Percentiles rank a stretch among this genome's conserved stretches.
These are phyloP conservation scores for Brassica balearica DNA, from an alignment of 441 rosid genomes.

Conservation along the genomic window DNA sequence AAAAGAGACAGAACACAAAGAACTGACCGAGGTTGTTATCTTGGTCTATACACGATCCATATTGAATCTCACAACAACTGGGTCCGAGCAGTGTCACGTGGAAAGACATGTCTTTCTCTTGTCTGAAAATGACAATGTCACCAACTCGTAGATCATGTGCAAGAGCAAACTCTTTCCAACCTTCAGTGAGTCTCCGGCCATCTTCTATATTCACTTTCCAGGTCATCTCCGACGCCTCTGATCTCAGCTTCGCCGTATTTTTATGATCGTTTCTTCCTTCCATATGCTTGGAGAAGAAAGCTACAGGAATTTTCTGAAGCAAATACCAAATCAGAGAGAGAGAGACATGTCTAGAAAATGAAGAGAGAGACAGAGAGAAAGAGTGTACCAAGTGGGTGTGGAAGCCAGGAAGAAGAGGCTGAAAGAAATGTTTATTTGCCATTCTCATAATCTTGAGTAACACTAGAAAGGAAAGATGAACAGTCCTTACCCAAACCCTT, in stretches of 20 bases:
- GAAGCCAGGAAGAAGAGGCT: conserved; percentile 38
- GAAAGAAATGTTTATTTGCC: conserved; percentile 26
- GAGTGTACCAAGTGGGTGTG: conserved; percentile 34
- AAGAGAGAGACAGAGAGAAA: background rate
- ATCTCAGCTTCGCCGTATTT: conserved; percentile 20
- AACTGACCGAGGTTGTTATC: conserved; percentile 22
- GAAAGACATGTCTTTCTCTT: conserved; percentile 21
- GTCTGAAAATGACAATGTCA: conserved; percentile 37
- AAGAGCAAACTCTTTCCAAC: conserved; percentile 40
- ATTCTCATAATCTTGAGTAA: background rate
- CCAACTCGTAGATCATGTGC: conserved; percentile 34
- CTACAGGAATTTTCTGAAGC: conserved; percentile 29
- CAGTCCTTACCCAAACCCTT: background rate
- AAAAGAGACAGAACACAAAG: background rate
- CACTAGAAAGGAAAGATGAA: background rate
- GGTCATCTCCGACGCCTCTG: conserved; percentile 24
- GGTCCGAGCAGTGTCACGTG: conserved; percentile 35
- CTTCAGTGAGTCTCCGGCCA: conserved; percentile 27
- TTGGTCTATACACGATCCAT: background rate
- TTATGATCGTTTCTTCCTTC: conserved; percentile 9
- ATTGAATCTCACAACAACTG: conserved; percentile 37
- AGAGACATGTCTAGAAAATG: background rate
- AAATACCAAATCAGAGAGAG: background rate
- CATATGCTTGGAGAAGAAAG: conserved; percentile 26
- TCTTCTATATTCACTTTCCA: conserved; percentile 38